Evolutionary conservation across 1,284 basidiomycete genomes (phyloP).

Genomic region (Puccinia polysora): DNA sequence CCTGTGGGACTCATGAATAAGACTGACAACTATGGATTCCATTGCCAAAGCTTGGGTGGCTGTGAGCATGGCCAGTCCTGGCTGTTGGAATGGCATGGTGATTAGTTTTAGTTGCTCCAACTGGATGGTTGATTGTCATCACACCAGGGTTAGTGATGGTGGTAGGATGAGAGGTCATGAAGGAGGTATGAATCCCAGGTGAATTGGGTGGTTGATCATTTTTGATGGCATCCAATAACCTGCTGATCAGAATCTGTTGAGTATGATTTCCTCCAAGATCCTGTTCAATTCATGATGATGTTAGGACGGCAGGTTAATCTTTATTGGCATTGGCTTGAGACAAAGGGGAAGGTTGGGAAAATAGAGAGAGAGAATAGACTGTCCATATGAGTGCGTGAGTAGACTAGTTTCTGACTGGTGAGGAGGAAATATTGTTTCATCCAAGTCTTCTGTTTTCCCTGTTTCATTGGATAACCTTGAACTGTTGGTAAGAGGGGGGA

Average conservation of each 20-base stretch:
- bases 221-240: conserved; percentile 89
- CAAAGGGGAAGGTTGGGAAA: not conserved
- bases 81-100: conserved; percentile 12
- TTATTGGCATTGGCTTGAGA: not conserved
- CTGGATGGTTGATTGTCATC: conserved; percentile 22
- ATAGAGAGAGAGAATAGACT: conserved; percentile 22
- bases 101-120: conserved; percentile 28
- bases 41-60: conserved; percentile 17
- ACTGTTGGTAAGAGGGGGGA: not conserved
- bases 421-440: conserved; percentile 64
- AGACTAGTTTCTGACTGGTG: conserved; percentile 52
- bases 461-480: conserved; percentile 93
- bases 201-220: conserved; percentile 61
- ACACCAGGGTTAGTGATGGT: too few species aligned
- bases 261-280: conserved; percentile 76
- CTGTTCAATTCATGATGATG: conserved; percentile 17
- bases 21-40: too few species aligned
- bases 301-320: not conserved
- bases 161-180: conserved; percentile 40
- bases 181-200: conserved; percentile 46
- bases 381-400: conserved; percentile 55
- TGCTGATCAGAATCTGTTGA: conserved; percentile 73
- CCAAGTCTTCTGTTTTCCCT: conserved; percentile 90
- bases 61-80: conserved; percentile 34
- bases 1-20: conserved; percentile 46